phyloP scores from a whole-genome alignment of 1,284 basidiomycete genomes.

The Apiotrichum domesticum region DNA sequence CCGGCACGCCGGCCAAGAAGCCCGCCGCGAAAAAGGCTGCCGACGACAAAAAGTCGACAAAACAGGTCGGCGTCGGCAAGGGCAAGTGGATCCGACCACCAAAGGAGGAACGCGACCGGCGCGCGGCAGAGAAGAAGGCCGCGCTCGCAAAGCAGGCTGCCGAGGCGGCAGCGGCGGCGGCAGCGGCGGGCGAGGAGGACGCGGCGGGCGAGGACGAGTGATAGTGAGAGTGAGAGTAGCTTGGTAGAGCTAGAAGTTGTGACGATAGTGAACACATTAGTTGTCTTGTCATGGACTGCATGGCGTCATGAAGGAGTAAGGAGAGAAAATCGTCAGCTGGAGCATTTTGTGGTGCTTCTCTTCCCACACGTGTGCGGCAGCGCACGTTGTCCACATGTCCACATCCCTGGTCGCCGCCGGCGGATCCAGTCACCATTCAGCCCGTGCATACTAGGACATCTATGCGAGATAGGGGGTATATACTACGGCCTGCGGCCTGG shows the following conservation, averaged over 20 bases:
- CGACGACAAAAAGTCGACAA: constrained; percentile 27
- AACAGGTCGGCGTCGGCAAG: constrained; percentile 40
- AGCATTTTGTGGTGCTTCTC: no score
- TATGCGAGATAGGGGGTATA: neutral
- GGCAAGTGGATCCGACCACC: constrained; percentile 45
- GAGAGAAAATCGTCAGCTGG: neutral
- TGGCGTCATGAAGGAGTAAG: neutral
- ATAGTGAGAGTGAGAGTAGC: no score
- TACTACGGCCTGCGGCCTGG: neutral
- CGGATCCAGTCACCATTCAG: neutral
- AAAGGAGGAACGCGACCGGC: constrained; percentile 36
- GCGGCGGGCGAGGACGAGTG: constrained; percentile 28
- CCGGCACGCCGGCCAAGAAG: constrained; percentile 11
- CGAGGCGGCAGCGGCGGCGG: constrained; percentile 5
- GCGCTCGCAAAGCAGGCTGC: constrained; percentile 15
- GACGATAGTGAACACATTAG: neutral
- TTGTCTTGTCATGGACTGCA: neutral
- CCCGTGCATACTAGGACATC: constrained; percentile 1
- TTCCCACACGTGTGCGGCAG: no score
- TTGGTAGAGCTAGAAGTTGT: neutral
- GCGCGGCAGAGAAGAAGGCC: constrained; percentile 32
- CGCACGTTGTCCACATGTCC: no score
- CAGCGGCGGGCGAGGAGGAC: constrained; percentile 22
- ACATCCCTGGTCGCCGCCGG: no score
- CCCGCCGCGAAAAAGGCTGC: constrained; percentile 4